These are phyloP conservation scores for Trypanosoma rangeli DNA, from an alignment of 208 protist genomes.

Conservation along the genomic window DNA sequence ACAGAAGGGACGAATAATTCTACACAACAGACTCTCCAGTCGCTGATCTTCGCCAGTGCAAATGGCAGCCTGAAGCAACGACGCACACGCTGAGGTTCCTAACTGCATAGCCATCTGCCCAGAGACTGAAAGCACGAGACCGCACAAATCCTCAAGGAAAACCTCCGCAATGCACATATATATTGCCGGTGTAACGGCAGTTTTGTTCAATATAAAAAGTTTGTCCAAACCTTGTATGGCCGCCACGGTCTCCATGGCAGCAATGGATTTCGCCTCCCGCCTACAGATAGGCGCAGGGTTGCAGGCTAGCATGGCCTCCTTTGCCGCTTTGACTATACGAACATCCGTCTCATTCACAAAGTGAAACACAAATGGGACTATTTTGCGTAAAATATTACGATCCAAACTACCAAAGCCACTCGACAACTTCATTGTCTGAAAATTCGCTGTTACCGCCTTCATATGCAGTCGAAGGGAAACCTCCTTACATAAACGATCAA, in stretches of 20 bases:
- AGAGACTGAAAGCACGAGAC: constrained; percentile 53
- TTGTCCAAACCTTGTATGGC: not conserved
- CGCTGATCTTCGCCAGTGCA: constrained; percentile 28
- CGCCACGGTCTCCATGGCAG: not conserved
- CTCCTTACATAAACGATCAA: constrained; percentile 34
- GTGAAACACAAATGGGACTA: constrained; percentile 85
- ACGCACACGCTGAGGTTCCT: constrained; percentile 73
- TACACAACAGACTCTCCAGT: constrained; percentile 35
- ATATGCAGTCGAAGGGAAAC: constrained; percentile 39
- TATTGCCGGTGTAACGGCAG: constrained; percentile 32
- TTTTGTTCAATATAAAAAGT: constrained; percentile 41
- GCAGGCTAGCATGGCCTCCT: constrained; percentile 47
- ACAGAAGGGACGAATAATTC: constrained; percentile 69
- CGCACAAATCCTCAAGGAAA: constrained; percentile 72
- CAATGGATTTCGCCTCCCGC: not conserved
- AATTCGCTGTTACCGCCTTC: constrained; percentile 57
- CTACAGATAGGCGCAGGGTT: constrained; percentile 15
- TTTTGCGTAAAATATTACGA: constrained; percentile 72
- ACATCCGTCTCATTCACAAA: constrained; percentile 65
- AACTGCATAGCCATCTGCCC: constrained; percentile 83
- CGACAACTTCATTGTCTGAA: constrained; percentile 74
- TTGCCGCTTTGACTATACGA: constrained; percentile 47
- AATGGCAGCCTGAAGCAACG: constrained; percentile 67
- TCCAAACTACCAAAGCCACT: constrained; percentile 30
- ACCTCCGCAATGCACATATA: constrained; percentile 64